A percentile compares a stretch with the other conserved stretches of the same genome.
These are phyloP conservation scores for Coprinellus micaceus DNA, from an alignment of 768 basidiomycete species.

Conservation along the genomic window DNA sequence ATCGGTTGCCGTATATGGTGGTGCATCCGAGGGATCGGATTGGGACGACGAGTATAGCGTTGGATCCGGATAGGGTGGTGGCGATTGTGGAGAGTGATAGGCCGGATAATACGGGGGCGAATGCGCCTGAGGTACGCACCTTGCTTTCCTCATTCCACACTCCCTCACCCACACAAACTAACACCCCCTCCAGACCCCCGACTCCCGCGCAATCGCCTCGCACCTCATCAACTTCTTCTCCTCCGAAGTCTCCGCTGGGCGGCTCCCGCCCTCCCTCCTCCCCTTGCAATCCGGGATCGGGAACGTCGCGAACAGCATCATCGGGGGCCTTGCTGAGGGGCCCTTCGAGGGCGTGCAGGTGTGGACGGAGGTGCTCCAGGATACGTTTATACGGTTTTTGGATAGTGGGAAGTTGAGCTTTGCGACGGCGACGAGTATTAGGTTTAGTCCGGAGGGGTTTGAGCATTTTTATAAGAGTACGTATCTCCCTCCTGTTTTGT, in stretches of 20 bases:
- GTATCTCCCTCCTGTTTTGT: conserved; percentile 5
- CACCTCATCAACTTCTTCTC: conserved; percentile 45
- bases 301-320: conserved; percentile 48
- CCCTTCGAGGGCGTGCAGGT: conserved; percentile 48
- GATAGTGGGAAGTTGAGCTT: conserved; percentile 45
- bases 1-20: conserved; percentile 42
- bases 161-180: too few relatives aligned
- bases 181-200: conserved; percentile 29
- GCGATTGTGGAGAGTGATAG: conserved; percentile 38
- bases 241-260: conserved; percentile 36
- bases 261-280: conserved; percentile 38
- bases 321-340: conserved; percentile 45
- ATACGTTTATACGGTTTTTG: conserved; percentile 44
- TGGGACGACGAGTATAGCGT: conserved; percentile 39
- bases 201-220: conserved; percentile 38
- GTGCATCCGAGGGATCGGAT: conserved; percentile 43
- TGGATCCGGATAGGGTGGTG: conserved; percentile 47
- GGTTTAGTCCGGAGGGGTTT: conserved; percentile 44
- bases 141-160: background rate
- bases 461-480: conserved; percentile 46
- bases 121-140: conserved; percentile 38
- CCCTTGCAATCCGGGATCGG: conserved; percentile 48
- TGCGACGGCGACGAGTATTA: conserved; percentile 45
- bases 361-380: conserved; percentile 47
- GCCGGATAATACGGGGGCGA: conserved; percentile 45